phyloP scores from a whole-genome alignment of 352 stramenopile species.

The Globisporangium okanoganense region DNA sequence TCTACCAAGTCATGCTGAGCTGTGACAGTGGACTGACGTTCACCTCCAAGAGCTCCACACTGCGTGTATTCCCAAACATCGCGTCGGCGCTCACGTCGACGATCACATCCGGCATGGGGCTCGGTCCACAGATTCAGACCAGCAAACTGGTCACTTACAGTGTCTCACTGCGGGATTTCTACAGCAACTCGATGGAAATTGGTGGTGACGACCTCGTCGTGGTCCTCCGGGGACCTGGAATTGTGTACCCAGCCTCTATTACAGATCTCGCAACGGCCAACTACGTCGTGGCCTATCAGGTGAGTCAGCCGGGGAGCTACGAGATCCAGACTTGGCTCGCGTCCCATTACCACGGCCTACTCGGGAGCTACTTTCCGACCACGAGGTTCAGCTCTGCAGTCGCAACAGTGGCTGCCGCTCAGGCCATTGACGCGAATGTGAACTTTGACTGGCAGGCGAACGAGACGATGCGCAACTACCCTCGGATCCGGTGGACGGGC shows the following conservation, averaged over 20 bases:
- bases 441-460: constrained; percentile 40
- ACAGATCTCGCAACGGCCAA: constrained; percentile 33
- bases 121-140: constrained; percentile 26
- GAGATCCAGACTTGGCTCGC: constrained; percentile 45
- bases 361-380: constrained; percentile 35
- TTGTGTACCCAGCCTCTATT: constrained; percentile 21
- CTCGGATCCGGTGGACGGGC: constrained; percentile 40
- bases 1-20: constrained; percentile 35
- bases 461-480: constrained; percentile 33
- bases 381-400: constrained; percentile 11
- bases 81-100: constrained; percentile 31
- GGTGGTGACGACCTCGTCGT: constrained; percentile 38
- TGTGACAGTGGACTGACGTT: constrained; percentile 25
- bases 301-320: constrained; percentile 29
- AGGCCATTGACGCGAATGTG: constrained; percentile 29
- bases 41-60: constrained; percentile 20
- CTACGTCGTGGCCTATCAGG: constrained; percentile 38
- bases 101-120: constrained; percentile 20
- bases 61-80: constrained; percentile 27
- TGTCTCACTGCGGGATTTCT: constrained; percentile 37
- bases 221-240: constrained; percentile 26
- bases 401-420: background rate
- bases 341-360: constrained; percentile 22
- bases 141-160: constrained; percentile 24
- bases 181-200: constrained; percentile 33